Evolutionary conservation across 2,329 filamentous ascomycete genomes (phyloP).

Genomic region (Ophiocordyceps unilateralis): DNA sequence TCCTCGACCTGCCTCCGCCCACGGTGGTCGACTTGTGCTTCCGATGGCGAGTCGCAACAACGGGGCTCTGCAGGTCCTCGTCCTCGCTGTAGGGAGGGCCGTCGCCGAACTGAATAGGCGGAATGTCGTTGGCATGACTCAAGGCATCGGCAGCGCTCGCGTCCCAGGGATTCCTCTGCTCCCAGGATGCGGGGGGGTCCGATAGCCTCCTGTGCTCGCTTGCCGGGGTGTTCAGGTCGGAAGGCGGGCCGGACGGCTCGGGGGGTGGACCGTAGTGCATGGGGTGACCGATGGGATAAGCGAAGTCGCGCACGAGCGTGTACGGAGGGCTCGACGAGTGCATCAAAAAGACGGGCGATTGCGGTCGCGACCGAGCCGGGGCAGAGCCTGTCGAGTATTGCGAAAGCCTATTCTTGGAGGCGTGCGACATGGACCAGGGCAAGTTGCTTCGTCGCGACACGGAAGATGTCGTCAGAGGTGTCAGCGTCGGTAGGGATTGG

Average conservation of each 20-base stretch:
- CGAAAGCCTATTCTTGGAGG: conserved; percentile 65
- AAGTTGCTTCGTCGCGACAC: conserved; percentile 40
- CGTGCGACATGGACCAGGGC: conserved; percentile 55
- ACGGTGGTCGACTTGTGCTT: conserved; percentile 59
- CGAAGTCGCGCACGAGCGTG: conserved; percentile 88
- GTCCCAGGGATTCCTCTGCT: conserved; percentile 46
- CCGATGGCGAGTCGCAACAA: conserved; percentile 69
- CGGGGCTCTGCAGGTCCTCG: conserved; percentile 82
- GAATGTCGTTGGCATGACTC: conserved; percentile 51
- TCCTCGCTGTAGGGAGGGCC: conserved; percentile 92
- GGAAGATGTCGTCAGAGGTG: conserved; percentile 40
- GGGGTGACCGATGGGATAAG: conserved; percentile 67
- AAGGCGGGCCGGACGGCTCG: conserved; percentile 51
- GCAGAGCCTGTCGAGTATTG: conserved; percentile 62
- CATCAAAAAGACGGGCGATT: conserved; percentile 64
- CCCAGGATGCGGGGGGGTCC: conserved; percentile 63
- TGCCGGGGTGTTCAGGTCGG: conserved; percentile 67
- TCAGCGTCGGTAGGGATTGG: conserved; percentile 34
- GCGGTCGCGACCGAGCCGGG: conserved; percentile 55
- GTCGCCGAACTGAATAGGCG: conserved; percentile 70
- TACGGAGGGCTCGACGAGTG: conserved; percentile 78
- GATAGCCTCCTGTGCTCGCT: conserved; percentile 71
- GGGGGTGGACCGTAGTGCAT: conserved; percentile 89
- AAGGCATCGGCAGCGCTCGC: conserved; percentile 35
- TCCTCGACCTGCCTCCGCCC: conserved; percentile 24